Evolutionary conservation across 768 basidiomycete species (phyloP).

Genomic region (Leccinum uliginosum): DNA sequence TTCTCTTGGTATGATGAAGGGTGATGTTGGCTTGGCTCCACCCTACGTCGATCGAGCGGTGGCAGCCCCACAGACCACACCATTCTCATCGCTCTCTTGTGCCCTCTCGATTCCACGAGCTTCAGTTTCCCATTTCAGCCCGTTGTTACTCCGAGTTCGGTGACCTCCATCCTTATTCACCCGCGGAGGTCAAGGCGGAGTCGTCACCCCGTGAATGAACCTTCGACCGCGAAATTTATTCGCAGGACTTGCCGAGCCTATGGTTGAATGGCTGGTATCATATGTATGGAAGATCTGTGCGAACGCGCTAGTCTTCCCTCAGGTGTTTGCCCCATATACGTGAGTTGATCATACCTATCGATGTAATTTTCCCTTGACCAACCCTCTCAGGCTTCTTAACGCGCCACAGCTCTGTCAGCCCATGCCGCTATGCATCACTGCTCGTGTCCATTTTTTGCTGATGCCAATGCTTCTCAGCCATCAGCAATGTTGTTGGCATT

Average conservation of each 20-base stretch:
- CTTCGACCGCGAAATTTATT: slow-evolving; percentile 38
- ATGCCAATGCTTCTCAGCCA: slow-evolving; percentile 79
- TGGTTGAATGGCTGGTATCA: slow-evolving; percentile 74
- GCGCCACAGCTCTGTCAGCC: slow-evolving; percentile 32
- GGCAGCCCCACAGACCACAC: slow-evolving; percentile 36
- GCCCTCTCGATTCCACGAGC: slow-evolving; percentile 13
- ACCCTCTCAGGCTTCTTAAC: slow-evolving; percentile 22
- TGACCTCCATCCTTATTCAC: slow-evolving; percentile 15
- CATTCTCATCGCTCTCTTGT: slow-evolving; percentile 21
- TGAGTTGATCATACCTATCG: slow-evolving; percentile 34
- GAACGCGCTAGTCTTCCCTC: slow-evolving; percentile 59
- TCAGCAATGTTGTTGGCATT: slow-evolving; percentile 74
- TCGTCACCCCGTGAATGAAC: slow-evolving; percentile 39
- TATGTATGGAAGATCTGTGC: slow-evolving; percentile 84
- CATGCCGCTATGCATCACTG: slow-evolving; percentile 45
- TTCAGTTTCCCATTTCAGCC: slow-evolving; percentile 19
- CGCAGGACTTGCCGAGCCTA: slow-evolving; percentile 72
- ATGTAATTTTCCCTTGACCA: slow-evolving; percentile 9
- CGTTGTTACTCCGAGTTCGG: slow-evolving; percentile 26
- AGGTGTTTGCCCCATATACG: slow-evolving; percentile 49
- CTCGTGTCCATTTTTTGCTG: slow-evolving; percentile 66
- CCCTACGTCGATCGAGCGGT: slow-evolving; percentile 75
- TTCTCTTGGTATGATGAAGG: slow-evolving; percentile 51
- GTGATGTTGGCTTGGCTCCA: slow-evolving; percentile 56
- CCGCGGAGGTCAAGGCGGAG: slow-evolving; percentile 14